Evolutionary conservation across 768 basidiomycete genomes (phyloP), one percentile per base, ranked within the genome.

Genomic region (Lactarius akahatsu): DNA sequence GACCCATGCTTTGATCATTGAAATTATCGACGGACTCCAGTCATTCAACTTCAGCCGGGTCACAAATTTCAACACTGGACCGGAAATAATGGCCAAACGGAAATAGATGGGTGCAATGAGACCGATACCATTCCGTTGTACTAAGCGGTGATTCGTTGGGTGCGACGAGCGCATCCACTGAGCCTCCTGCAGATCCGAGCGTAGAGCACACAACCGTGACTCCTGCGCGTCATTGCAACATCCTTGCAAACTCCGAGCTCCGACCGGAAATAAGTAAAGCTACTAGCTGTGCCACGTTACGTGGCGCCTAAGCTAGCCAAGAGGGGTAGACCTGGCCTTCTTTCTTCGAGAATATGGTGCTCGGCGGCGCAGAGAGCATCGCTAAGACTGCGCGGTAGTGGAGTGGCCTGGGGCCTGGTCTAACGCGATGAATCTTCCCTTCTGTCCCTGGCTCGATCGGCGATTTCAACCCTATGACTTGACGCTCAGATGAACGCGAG

Each of bases 211-310:
- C 36, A 40, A 32, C 36, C 11, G 36, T 38, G 36, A 38, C 34
- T 63, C 9, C 63, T 47, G 28, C 16, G 58, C 41, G 54, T 47
- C 59, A 59, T 43, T 38, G 65, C 26, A 57, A 20, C 32, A 38
- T 45, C 32, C 40, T n/a, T 30, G 38, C 65, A 62, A 66, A 61
- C 13, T 66, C 61, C 65, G 65, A 66, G 65, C 13, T 66, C 61
- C 65, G 65, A 52, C 65, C 45, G 60, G 52, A 52, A 26, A 36
- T 28, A 23, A 16, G 45, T 45, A 52, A 38, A 41, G 11, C 50
- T 15, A 23, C 47, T 15, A n/a, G n/a, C 11, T 52, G 26, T 26
- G 50, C 15, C 50, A 26, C 47, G 23, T 26, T 23, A 50, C 23
- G 47, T 50, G 47, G 47, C 47, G 23, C 23, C 47, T 50, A 10